Evolutionary conservation across 1,284 basidiomycete genomes (phyloP).

Genomic region (Sporisorium reilianum): DNA sequence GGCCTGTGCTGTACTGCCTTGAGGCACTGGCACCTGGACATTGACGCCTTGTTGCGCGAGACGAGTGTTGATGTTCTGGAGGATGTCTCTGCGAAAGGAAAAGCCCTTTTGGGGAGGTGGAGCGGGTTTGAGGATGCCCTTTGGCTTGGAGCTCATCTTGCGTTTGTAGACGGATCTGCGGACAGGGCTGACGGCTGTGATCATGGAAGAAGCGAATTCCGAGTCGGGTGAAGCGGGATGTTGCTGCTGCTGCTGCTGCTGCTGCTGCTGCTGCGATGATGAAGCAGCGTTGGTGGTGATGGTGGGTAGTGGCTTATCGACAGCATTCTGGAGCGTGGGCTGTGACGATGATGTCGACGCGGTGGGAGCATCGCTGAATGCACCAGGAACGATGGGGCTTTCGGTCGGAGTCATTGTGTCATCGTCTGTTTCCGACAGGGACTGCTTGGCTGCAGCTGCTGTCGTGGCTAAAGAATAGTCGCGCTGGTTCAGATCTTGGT

Average conservation of each 20-base stretch:
- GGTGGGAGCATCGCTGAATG: conserved; percentile 6
- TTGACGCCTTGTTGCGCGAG: conserved; percentile 67
- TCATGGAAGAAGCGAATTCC: conserved; percentile 27
- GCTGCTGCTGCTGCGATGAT: conserved; percentile 11
- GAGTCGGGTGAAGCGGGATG: conserved; percentile 11
- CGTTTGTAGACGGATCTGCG: conserved; percentile 52
- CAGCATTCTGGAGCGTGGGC: background rate
- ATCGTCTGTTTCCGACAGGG: background rate
- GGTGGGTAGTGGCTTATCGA: conserved; percentile 28
- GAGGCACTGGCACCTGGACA: conserved; percentile 62
- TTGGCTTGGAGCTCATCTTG: conserved; percentile 39
- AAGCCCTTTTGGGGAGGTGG: conserved; percentile 61
- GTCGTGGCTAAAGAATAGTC: background rate
- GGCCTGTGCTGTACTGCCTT: conserved; percentile 48
- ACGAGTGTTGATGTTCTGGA: conserved; percentile 63
- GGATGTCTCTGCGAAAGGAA: conserved; percentile 61
- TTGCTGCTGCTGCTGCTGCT: conserved; percentile 11
- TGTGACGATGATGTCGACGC: background rate
- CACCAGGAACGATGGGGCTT: conserved; percentile 16
- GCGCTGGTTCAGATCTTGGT: background rate
- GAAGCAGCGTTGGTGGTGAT: conserved; percentile 4
- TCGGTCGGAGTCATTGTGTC: background rate
- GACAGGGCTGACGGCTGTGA: conserved; percentile 38
- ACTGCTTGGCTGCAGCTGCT: background rate
- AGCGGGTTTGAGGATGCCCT: conserved; percentile 63